Conservation (phyloP, 164 flowering plant species). For the Liriodendron chinense region DNA sequence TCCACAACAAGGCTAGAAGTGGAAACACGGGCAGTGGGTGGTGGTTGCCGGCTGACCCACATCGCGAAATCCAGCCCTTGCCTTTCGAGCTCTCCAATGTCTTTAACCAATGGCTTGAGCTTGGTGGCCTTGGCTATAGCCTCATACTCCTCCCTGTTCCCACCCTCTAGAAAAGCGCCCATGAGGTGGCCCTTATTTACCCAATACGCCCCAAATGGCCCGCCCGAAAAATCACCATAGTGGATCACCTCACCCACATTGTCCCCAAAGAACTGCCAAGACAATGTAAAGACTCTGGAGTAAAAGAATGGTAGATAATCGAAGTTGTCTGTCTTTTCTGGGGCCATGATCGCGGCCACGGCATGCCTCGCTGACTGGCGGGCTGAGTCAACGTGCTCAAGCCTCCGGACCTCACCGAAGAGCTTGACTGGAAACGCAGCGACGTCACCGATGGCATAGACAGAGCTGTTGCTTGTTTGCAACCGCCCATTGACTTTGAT, state of each 20-base stretch:
- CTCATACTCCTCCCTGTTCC: conserved; percentile 80
- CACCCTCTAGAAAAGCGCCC: conserved; percentile 95
- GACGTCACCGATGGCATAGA: conserved; percentile 96
- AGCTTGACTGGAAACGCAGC: conserved; percentile 87
- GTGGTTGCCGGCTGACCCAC: conserved; percentile 30
- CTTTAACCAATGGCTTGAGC: conserved; percentile 51
- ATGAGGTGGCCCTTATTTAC: conserved; percentile 70
- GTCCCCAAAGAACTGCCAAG: conserved; percentile 99
- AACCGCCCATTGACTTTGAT: conserved; percentile 78
- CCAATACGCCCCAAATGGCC: conserved; percentile 87
- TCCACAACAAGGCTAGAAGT: conserved; percentile 29
- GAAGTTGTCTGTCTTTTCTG: conserved; percentile 57
- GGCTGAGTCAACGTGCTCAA: conserved; percentile 93
- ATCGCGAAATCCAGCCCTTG: conserved; percentile 67
- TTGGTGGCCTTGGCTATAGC: conserved; percentile 75
- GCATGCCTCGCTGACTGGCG: conserved; percentile 81
- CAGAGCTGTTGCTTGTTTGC: conserved; percentile 86
- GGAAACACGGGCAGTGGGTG: conserved; percentile 8
- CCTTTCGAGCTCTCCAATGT: conserved; percentile 60
- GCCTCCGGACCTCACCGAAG: conserved; percentile 76
- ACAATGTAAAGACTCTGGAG: conserved; percentile 79
- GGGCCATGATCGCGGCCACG: conserved; percentile 76
- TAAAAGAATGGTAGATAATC: conserved; percentile 95
- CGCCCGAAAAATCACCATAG: conserved; percentile 77
- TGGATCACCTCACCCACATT: conserved; percentile 74